phyloP scores from a whole-genome alignment of 106 monocot species.

The Phalaenopsis aphrodite region DNA sequence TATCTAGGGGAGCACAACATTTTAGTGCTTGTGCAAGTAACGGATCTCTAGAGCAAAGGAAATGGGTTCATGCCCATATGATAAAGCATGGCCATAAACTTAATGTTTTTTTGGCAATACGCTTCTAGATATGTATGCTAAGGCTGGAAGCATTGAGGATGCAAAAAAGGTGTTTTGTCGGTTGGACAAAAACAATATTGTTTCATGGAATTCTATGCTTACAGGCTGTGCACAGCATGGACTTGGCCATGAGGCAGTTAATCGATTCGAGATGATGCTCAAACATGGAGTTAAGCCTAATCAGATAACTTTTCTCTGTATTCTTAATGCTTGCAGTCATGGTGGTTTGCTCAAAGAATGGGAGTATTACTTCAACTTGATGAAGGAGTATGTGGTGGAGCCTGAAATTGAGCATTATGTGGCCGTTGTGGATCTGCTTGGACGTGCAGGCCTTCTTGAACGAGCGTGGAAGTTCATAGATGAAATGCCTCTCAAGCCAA shows the following conservation, averaged over 20 bases:
- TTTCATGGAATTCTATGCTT: conserved; percentile 23
- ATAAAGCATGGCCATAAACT: conserved; percentile 8
- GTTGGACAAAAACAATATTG: conserved; percentile 10
- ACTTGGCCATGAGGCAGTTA: not conserved
- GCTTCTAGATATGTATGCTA: conserved; percentile 23
- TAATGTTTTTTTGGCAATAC: conserved; percentile 9
- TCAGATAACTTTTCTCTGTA: conserved; percentile 14
- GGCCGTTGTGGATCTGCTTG: conserved; percentile 19
- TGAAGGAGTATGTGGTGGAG: conserved; percentile 17
- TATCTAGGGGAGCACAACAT: too few species aligned
- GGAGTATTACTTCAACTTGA: conserved; percentile 5
- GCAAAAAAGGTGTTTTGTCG: conserved; percentile 17
- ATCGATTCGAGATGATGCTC: conserved; percentile 9
- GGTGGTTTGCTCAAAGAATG: conserved; percentile 13
- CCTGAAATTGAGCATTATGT: conserved; percentile 20
- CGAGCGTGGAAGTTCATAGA: conserved; percentile 5
- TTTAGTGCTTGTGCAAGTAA: conserved; percentile 17
- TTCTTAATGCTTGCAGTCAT: conserved; percentile 26
- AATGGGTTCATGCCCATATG: conserved; percentile 17
- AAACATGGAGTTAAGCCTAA: conserved; percentile 9
- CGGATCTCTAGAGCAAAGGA: conserved; percentile 18
- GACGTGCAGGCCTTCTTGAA: conserved; percentile 20
- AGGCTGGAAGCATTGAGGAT: conserved; percentile 26
- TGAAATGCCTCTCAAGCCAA: conserved; percentile 13
- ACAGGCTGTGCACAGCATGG: conserved; percentile 16